Base-by-base conservation (phyloP, 192 early-diverging fungal species). In the Lunasporangiospora selenospora region DNA sequence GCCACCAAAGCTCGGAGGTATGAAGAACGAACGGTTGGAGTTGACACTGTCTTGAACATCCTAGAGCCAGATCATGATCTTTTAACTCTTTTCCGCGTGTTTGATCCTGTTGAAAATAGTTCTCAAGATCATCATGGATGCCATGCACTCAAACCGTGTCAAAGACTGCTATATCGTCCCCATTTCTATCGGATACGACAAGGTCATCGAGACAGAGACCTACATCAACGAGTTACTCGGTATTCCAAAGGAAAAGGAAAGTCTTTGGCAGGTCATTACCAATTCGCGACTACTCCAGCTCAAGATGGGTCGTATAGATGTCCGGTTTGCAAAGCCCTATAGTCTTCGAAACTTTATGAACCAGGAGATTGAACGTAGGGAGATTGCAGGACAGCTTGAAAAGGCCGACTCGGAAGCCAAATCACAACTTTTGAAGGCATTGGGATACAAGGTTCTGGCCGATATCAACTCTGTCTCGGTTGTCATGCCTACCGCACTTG, bases 401-500 rank as follows among this genome's bases (percentile, higher is more conserved):
- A 40, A 67, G 19, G 61, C 45, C 1, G 64, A 55, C 18, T 60
- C 76, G 16, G 73, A 75, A 7, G 79, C 89, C 52, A 78, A 82
- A 48, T 61, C 60, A 16, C 65, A 85, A 37, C 63, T 93, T 11
- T 65, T 94, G 24, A 88, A 89, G 61, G 77, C 90, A 0, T 64
- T 94, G 7, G 92, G 91, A 10, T 94, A 89, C 75, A 78, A 80
- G 50, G 77, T 86, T 16, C 53, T 86, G 29, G 77, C 85, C 16
- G 85, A 86, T 49, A 86, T 86, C 59, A 94, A 94, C 76, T 66
- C 83, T 6, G 86, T 89, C 42, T 83, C 83, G 4, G 91, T 93
- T 43, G 86, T 92, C 11, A 94, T 94, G 92, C 92, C 92, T 12
- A 91, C 92, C 12, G 90, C 92, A 11, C 64, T 94, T 23, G 88